Evolutionary conservation across 495 filamentous ascomycete genomes (phyloP), one percentile per base, ranked within the genome.

Genomic region (Penicillium taxi): DNA sequence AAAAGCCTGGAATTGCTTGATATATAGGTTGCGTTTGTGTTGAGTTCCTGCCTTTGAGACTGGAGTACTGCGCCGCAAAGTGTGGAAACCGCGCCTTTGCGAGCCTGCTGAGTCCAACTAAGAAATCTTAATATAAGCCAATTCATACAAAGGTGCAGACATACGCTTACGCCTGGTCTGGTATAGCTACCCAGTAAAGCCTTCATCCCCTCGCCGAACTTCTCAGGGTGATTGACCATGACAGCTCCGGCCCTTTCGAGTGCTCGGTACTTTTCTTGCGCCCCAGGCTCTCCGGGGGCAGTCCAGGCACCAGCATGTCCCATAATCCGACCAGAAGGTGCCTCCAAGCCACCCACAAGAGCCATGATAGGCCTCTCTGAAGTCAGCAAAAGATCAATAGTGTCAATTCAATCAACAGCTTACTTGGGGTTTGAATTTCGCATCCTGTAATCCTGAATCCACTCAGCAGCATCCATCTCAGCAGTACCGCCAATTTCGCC

Each of bases 261-360:
- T 11, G 73, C 71, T 15, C 70, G 67, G 37, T 84, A 78, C 59
- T 93, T 93, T 9, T 66, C 66, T 19, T 61, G 58, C 0, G 80
- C 75, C 38, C 70, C 68, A 6, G 78, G 77, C 42, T 93, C 84
- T 11, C 80, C 80, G 6, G 75, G 65, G 0, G 76, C 68, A 20
- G 73, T 67, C 64, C 85, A 84, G 21, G 88, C 88, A 11, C 88
- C 88, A 9, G 86, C 83, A 59, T 94, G 88, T 13, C 88, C 88
- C 86, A 94, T 91, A 22, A 87, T 72, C n/a, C 73, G 71, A 1
- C 82, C 81, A 11, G 67, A 59, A 5, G 71, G 69, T 22, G 84
- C 82, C 22, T 77, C 60, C 21, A 80, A 50, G 1, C 88, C 87
- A 18, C 77, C 85, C 27, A 94, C 65, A 6, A 93, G 66, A 24